Evolutionary conservation across 2,329 filamentous ascomycete species (phyloP).

Genomic region (Piedraia hortae): DNA sequence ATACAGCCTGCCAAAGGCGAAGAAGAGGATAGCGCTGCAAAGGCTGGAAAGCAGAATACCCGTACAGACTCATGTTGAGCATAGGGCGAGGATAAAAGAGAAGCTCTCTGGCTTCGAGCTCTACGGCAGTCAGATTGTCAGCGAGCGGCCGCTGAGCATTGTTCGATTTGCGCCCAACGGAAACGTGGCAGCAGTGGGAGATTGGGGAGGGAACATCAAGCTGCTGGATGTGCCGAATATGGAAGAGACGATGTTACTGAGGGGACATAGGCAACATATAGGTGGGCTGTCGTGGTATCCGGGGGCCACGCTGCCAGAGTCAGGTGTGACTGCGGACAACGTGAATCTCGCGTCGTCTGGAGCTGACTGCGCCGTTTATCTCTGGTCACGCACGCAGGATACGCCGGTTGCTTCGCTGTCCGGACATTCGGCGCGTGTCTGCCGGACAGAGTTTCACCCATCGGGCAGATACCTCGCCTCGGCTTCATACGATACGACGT

Average conservation of each 20-base stretch:
- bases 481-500: constrained; percentile 86
- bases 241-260: constrained; percentile 43
- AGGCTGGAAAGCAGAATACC: constrained; percentile 59
- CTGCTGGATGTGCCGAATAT: constrained; percentile 62
- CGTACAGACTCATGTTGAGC: constrained; percentile 70
- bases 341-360: constrained; percentile 79
- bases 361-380: constrained; percentile 60
- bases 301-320: constrained; percentile 43
- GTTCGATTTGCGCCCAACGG: constrained; percentile 72
- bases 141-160: constrained; percentile 74
- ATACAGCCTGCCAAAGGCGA: constrained; percentile 62
- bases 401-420: constrained; percentile 58
- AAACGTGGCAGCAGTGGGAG: constrained; percentile 61
- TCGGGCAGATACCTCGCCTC: constrained; percentile 74
- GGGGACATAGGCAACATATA: constrained; percentile 70
- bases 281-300: constrained; percentile 82
- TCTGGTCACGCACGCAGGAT: constrained; percentile 74
- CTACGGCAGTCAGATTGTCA: constrained; percentile 77
- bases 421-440: constrained; percentile 68
- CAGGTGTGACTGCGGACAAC: constrained; percentile 35
- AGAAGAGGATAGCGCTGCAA: constrained; percentile 47
- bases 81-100: constrained; percentile 71
- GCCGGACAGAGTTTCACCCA: constrained; percentile 80
- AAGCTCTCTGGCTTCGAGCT: constrained; percentile 60
- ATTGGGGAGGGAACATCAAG: constrained; percentile 76